Evolutionary conservation across 106 monocot genomes (phyloP).

Genomic region (Acanthochlamys bracteata): DNA sequence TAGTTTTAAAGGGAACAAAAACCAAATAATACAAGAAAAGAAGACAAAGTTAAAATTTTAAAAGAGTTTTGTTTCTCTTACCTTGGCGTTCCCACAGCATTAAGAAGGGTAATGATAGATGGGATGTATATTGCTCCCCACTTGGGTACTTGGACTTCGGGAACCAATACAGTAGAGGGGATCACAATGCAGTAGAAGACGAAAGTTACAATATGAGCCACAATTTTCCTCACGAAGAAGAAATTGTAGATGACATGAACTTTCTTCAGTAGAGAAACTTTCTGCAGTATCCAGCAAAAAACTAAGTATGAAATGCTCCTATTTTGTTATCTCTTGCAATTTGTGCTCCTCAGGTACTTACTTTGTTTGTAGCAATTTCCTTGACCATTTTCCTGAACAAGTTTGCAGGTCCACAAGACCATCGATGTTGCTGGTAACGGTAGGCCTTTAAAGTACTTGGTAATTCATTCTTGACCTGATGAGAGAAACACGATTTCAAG

Average conservation of each 20-base stretch:
- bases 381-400: constrained; percentile 52
- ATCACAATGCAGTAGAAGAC: constrained; percentile 47
- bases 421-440: constrained; percentile 61
- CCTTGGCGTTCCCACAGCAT: constrained; percentile 49
- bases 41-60: not conserved
- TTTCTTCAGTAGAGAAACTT: constrained; percentile 36
- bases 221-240: constrained; percentile 44
- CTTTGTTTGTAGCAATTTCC: constrained; percentile 52
- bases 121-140: constrained; percentile 50
- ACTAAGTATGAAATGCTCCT: not conserved
- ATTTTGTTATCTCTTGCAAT: not conserved
- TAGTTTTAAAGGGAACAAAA: not conserved
- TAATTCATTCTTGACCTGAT: constrained; percentile 54
- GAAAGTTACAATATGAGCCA: constrained; percentile 44
- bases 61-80: not conserved
- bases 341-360: not conserved
- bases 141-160: constrained; percentile 36
- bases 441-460: constrained; percentile 62
- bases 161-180: constrained; percentile 36
- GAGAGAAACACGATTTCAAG: not conserved
- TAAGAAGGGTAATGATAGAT: constrained; percentile 43
- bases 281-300: constrained; percentile 17
- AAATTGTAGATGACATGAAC: constrained; percentile 49
- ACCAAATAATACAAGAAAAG: not conserved
- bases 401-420: constrained; percentile 69